Percentiles rank a stretch among this genome's conserved stretches.
Conservation (phyloP, 2,329 filamentous ascomycete genomes). For the Fusarium dimerum region DNA sequence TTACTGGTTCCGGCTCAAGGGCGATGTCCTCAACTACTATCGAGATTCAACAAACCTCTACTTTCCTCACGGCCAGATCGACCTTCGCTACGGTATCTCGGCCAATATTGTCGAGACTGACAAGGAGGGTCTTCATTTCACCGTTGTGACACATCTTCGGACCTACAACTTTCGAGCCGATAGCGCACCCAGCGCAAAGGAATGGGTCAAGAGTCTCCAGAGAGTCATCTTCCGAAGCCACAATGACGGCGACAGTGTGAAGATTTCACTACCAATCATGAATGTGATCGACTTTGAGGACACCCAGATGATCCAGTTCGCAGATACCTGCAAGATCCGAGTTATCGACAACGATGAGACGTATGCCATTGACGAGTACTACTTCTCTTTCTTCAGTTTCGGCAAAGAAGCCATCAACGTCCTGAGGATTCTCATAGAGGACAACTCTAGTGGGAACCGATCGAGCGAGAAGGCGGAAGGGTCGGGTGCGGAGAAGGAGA, state of each 20-base stretch:
- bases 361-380: slow-evolving; percentile 96
- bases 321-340: slow-evolving; percentile 89
- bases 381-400: slow-evolving; percentile 91
- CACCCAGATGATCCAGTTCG: slow-evolving; percentile 85
- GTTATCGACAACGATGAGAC: slow-evolving; percentile 94
- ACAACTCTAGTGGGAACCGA: slow-evolving; percentile 50
- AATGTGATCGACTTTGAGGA: slow-evolving; percentile 94
- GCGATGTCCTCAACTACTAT: slow-evolving; percentile 90
- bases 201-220: slow-evolving; percentile 94
- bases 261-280: slow-evolving; percentile 85
- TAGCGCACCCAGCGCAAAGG: slow-evolving; percentile 82
- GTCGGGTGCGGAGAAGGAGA: slow-evolving; percentile 11
- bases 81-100: slow-evolving; percentile 87
- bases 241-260: slow-evolving; percentile 96
- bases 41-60: slow-evolving; percentile 81
- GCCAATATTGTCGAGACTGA: slow-evolving; percentile 77
- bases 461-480: slow-evolving; percentile 24
- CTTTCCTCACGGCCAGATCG: slow-evolving; percentile 89
- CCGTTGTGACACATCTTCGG: slow-evolving; percentile 77
- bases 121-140: slow-evolving; percentile 76
- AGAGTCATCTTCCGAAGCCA: slow-evolving; percentile 94
- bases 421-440: slow-evolving; percentile 71
- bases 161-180: slow-evolving; percentile 90
- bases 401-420: slow-evolving; percentile 82
- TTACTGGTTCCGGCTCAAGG: slow-evolving; percentile 92